Base-by-base conservation (phyloP, 257 asterid genomes). In the Eustoma russellianum region DNA sequence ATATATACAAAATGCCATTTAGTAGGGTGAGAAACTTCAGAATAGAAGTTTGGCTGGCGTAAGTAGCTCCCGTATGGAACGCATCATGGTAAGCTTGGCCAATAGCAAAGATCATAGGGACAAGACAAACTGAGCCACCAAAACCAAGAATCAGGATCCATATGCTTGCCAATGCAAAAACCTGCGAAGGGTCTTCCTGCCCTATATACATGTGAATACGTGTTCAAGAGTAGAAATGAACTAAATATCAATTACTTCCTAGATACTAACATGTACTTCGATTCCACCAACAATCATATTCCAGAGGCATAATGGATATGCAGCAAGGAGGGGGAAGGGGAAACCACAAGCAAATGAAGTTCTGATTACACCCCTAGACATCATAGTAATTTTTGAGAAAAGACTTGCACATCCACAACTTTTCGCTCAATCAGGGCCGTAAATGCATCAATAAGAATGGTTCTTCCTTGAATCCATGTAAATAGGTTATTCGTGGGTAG, bases 171-270 rank as follows among this genome's bases (percentile, higher is more conserved):
- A 92, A 61, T 48, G 97, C 98, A 46, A 83, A n/a, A 61, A 74
- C 95, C 78, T 87, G 98, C 24, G 97, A 79, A 68, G 86, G 93
- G 69, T 92, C 97, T 76, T 85, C 95, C 98, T 92, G 98, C 97
- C 97, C 97, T 87, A 92, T 90, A 85, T 71, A 60, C 82, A 88
- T 59, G 84, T 73, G 71, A 65, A 56, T 67, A 71, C 62, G 62
- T 74, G 72, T 80, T 78, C 89, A 91, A 77, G 70, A 65, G 79
- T 56, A 74, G 80, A 58, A 66, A 19, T 41, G 35, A 41, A 13
- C 11, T 19, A 7, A 2, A 1, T 35, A 4, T 7, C 19, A 53
- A 10, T 52, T 24, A 4, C 30, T 24, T 2, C 30, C 3, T 24
- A n/a, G n/a, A n/a, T n/a, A n/a, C n/a, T n/a, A n/a, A n/a, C n/a